phyloP scores from a whole-genome alignment of 441 rosid species.

The Eruca vesicaria region DNA sequence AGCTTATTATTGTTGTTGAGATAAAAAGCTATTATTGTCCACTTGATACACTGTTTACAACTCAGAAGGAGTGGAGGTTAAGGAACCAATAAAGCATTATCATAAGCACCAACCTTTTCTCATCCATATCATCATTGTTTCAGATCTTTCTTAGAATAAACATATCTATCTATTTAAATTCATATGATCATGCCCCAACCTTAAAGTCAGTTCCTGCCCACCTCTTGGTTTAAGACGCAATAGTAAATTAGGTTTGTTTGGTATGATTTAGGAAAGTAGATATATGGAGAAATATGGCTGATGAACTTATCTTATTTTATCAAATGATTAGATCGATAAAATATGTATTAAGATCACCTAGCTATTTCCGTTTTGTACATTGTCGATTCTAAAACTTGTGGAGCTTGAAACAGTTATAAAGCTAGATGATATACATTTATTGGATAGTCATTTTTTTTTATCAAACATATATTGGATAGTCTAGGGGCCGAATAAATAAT shows the following conservation, averaged over 20 bases:
- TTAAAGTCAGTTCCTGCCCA: background rate
- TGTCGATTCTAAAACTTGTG: too few relatives aligned
- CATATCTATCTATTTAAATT: background rate
- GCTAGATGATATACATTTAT: too few relatives aligned
- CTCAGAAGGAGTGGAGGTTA: conserved; percentile 20
- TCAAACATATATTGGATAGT: too few relatives aligned
- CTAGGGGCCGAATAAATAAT: too few relatives aligned
- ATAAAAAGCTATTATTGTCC: conserved; percentile 14
- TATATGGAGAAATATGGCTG: background rate
- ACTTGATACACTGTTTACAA: conserved; percentile 5
- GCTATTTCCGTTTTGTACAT: too few relatives aligned
- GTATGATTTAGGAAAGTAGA: conserved; percentile 4
- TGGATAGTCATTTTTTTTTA: too few relatives aligned
- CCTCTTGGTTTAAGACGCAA: background rate
- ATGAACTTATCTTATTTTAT: background rate
- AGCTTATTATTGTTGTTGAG: background rate
- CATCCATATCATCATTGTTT: conserved; percentile 4
- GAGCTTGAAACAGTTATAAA: too few relatives aligned
- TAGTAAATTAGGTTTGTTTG: conserved; percentile 13
- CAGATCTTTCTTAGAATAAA: background rate
- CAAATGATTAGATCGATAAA: background rate
- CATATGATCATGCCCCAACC: background rate
- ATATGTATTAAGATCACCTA: background rate
- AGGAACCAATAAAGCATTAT: conserved; percentile 20
- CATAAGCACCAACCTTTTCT: conserved; percentile 5